These are phyloP conservation scores for Beauveria australis DNA, from an alignment of 2,329 filamentous ascomycete species.

Conservation along the genomic window DNA sequence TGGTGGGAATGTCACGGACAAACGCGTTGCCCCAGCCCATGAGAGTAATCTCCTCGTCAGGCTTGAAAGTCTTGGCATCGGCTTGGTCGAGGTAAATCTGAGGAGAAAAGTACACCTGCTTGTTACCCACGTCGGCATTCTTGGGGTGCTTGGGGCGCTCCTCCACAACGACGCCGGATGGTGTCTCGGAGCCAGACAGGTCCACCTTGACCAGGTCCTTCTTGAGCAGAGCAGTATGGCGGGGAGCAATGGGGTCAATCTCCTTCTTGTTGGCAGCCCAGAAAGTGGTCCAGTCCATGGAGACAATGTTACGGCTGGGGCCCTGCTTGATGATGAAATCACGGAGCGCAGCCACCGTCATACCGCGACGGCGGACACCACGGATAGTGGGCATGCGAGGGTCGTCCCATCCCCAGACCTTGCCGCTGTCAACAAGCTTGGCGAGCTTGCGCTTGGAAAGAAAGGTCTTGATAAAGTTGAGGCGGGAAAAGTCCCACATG, in stretches of 20 bases:
- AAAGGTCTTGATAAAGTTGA: conserved; percentile 78
- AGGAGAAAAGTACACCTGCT: conserved; percentile 73
- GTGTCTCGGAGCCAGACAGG: conserved; percentile 60
- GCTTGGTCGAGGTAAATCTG: conserved; percentile 77
- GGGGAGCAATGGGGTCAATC: conserved; percentile 67
- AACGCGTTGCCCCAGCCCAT: conserved; percentile 96
- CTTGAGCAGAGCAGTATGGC: conserved; percentile 64
- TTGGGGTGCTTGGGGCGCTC: conserved; percentile 85
- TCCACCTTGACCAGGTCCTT: conserved; percentile 64
- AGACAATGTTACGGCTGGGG: conserved; percentile 73
- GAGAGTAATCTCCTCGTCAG: conserved; percentile 85
- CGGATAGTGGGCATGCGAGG: conserved; percentile 80
- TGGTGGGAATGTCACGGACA: conserved; percentile 56
- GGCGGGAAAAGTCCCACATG: conserved; percentile 77
- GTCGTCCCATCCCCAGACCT: conserved; percentile 79
- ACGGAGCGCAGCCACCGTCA: conserved; percentile 69
- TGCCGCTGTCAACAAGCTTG: conserved; percentile 68
- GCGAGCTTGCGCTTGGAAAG: conserved; percentile 81
- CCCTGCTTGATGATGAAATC: conserved; percentile 83
- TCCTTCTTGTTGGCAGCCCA: conserved; percentile 73
- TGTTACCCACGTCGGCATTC: conserved; percentile 75
- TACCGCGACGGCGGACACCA: conserved; percentile 67
- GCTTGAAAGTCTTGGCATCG: conserved; percentile 72
- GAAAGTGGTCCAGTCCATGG: conserved; percentile 73
- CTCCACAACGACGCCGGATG: conserved; percentile 53